Base-by-base conservation (phyloP, 2,329 filamentous ascomycete genomes). In the Fusarium avenaceum region DNA sequence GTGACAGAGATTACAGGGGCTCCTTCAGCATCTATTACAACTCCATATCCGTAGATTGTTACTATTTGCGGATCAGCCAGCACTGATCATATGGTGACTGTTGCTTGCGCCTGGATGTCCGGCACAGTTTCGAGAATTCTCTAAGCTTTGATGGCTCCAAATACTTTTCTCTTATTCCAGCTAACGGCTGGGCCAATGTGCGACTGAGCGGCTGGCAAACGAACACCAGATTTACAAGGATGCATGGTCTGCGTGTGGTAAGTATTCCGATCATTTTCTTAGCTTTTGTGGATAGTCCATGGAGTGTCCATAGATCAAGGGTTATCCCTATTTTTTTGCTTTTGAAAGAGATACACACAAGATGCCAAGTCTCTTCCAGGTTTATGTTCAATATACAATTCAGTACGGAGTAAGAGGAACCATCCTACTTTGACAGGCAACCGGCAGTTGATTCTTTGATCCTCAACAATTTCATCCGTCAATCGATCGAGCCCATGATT, bases 391-490 rank as follows among this genome's bases (percentile, higher is more conserved):
- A 20, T 8, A 38, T 40, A 32, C 53, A 50, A 17, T 24, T 13
- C 17, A 20, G 11, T 7, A 26, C 26, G 26, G 26, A 26, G 26
- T 33, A 48, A 19, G 17, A 15, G 11, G 45, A 47, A 47, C 9
- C 33, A 22, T n/a, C 10, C 15, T 40, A 13, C 42, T 20, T 28
- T 17, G 13, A n/a, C 28, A 30, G 11, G 6, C 22, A n/a, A 42
- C 22, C n/a, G 19, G 15, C 15, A 42, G 32, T 28, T 52, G 33
- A 33, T 46, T 40, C 14, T 33, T 47, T 33, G 39, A 40, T 20
- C 33, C 39, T 46, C 40, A n/a, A 19, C 43, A 45, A 24, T 48
- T 33, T 19, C n/a, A 44, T 57, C 55, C 15, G 52, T 58, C 35
- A 42, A 30, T 30, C 28, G 28, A 63, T 40, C 42, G 35, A 33